These are phyloP conservation scores for Catenaria anguillulae DNA, from an alignment of 371 early-diverging fungal genomes.

Conservation along the genomic window DNA sequence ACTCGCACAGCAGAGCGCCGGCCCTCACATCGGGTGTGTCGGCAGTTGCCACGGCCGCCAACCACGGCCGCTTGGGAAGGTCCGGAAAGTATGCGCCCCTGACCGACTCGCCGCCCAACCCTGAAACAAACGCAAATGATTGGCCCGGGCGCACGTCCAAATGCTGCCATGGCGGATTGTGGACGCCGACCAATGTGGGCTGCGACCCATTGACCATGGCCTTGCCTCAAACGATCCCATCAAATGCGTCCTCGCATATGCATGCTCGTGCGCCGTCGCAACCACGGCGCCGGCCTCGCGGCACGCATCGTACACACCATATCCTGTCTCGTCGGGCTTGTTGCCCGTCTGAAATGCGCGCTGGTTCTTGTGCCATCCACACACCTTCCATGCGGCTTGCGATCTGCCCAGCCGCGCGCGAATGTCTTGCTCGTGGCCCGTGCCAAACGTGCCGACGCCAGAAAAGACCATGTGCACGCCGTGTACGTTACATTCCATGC, in stretches of 20 bases:
- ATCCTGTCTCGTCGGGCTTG: slow-evolving; percentile 25
- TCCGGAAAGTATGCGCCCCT: slow-evolving; percentile 14
- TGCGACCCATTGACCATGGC: slow-evolving; percentile 8
- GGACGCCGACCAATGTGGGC: too few relatives aligned
- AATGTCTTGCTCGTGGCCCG: slow-evolving; percentile 18
- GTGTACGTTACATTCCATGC: slow-evolving; percentile 16
- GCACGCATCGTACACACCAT: slow-evolving; percentile 21
- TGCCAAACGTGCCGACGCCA: slow-evolving; percentile 22
- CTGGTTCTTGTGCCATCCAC: slow-evolving; percentile 30
- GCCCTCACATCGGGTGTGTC: slow-evolving; percentile 17
- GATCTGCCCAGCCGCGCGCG: slow-evolving; percentile 11
- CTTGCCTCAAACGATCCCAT: slow-evolving; percentile 11
- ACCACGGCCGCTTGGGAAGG: slow-evolving; percentile 18
- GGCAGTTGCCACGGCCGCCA: slow-evolving; percentile 19
- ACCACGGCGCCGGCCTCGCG: slow-evolving; percentile 22
- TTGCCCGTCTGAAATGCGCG: slow-evolving; percentile 20
- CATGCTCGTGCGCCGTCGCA: slow-evolving; percentile 19
- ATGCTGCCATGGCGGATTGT: slow-evolving; percentile 1
- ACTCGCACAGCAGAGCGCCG: slow-evolving; percentile 24
- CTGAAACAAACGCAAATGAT: slow-evolving; percentile 20
- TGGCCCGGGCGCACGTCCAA: slow-evolving; percentile 13
- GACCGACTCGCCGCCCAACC: slow-evolving; percentile 23
- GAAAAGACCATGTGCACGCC: slow-evolving; percentile 17
- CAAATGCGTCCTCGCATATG: slow-evolving; percentile 16
- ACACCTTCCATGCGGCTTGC: slow-evolving; percentile 19